Percentiles rank a stretch among this genome's conserved stretches.
phyloP scores from a whole-genome alignment of 371 early-diverging fungal species.

The Mortierella sp. region DNA sequence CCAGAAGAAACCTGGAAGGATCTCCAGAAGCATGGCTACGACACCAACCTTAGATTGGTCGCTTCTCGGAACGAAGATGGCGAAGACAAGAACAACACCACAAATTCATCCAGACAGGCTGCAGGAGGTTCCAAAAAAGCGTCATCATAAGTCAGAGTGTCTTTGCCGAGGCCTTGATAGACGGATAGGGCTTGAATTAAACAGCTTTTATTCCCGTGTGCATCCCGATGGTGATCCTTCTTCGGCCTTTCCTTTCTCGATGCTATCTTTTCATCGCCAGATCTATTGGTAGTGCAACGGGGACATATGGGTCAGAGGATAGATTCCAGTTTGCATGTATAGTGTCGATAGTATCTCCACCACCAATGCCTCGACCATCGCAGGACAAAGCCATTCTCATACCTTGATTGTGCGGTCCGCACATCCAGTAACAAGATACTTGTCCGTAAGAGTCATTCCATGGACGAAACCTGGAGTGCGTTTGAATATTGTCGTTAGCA shows the following conservation, averaged over 20 bases:
- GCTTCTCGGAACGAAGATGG: slow-evolving; percentile 38
- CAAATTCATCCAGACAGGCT: not conserved
- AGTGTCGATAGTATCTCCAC: not conserved
- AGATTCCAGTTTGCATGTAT: too few relatives aligned
- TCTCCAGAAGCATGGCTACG: slow-evolving; percentile 70
- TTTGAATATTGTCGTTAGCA: too few relatives aligned
- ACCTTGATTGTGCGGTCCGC: slow-evolving; percentile 73
- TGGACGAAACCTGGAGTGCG: slow-evolving; percentile 63
- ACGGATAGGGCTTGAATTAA: too few relatives aligned
- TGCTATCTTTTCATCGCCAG: slow-evolving; percentile 7
- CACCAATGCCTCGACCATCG: not conserved
- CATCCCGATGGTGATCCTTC: too few relatives aligned
- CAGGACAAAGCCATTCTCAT: not conserved
- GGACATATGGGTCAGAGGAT: not conserved
- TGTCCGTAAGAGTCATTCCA: slow-evolving; percentile 63
- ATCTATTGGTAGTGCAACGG: slow-evolving; percentile 1
- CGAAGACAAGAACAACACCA: slow-evolving; percentile 20
- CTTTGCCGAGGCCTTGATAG: not conserved
- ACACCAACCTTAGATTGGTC: slow-evolving; percentile 56
- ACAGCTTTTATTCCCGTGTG: too few relatives aligned
- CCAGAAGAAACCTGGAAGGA: slow-evolving; percentile 81
- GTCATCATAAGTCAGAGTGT: not conserved
- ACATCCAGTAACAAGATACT: slow-evolving; percentile 67
- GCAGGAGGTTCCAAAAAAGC: too few relatives aligned
- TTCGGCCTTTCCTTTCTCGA: not conserved